Evolutionary conservation across 192 early-diverging fungal species (phyloP).

Genomic region (Mortierella antarctica): DNA sequence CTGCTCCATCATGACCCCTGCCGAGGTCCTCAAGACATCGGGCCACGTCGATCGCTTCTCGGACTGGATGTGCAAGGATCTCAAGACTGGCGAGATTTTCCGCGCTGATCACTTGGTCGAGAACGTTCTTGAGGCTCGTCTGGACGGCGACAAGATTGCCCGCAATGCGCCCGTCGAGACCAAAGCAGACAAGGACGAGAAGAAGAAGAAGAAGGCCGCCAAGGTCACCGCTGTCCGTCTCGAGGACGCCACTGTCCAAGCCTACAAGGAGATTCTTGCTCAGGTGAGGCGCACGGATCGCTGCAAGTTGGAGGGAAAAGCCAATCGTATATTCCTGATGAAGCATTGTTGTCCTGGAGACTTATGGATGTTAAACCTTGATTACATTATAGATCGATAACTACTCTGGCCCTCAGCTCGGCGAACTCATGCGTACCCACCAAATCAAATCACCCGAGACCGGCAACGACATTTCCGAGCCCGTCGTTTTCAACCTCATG

Average conservation of each 20-base stretch:
- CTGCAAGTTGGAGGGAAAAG: not conserved
- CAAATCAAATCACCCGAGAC: slow-evolving; percentile 93
- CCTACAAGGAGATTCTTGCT: slow-evolving; percentile 91
- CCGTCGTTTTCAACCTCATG: slow-evolving; percentile 99
- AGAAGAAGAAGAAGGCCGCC: slow-evolving; percentile 79
- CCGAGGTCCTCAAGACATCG: slow-evolving; percentile 96
- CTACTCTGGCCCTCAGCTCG: slow-evolving; percentile 87
- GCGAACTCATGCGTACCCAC: slow-evolving; percentile 82
- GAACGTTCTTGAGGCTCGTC: slow-evolving; percentile 87
- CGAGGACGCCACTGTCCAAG: slow-evolving; percentile 64
- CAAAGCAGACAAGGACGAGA: slow-evolving; percentile 67
- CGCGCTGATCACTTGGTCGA: slow-evolving; percentile 98
- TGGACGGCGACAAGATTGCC: slow-evolving; percentile 87
- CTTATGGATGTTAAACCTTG: not conserved
- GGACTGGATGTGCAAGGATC: slow-evolving; percentile 98
- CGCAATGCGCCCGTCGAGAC: slow-evolving; percentile 59
- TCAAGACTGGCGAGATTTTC: slow-evolving; percentile 92
- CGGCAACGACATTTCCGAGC: slow-evolving; percentile 90
- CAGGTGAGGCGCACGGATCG: slow-evolving; percentile 58
- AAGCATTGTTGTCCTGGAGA: slow-evolving; percentile 1
- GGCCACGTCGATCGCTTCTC: slow-evolving; percentile 99
- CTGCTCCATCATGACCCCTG: slow-evolving; percentile 96
- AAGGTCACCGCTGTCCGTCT: slow-evolving; percentile 73
- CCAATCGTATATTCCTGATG: not conserved
- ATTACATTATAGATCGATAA: slow-evolving; percentile 84